These are phyloP conservation scores for Choiromyces venosus DNA, from an alignment of 495 filamentous ascomycete species.

Conservation along the genomic window DNA sequence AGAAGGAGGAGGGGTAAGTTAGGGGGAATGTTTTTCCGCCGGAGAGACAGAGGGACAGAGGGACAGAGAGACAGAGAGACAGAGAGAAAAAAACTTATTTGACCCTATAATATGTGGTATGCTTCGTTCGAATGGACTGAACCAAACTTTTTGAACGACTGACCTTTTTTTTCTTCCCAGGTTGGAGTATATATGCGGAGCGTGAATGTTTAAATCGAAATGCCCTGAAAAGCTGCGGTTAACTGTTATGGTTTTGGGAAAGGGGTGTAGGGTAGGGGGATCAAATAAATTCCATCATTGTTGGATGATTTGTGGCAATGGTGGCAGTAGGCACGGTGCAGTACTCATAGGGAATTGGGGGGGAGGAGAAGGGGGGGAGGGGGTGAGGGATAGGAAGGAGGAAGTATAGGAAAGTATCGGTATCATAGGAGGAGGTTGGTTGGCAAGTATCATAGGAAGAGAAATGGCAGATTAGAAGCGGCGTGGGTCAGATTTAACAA, in stretches of 20 bases:
- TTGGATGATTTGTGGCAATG: background rate
- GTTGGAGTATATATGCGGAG: background rate
- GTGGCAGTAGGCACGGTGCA: background rate
- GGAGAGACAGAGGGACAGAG: background rate
- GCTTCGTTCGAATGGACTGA: background rate
- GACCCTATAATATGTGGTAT: background rate
- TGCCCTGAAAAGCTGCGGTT: background rate
- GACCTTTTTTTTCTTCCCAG: background rate
- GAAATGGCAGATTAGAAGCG: background rate
- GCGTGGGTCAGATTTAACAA: conserved; percentile 7
- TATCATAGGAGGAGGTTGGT: no score
- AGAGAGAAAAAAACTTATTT: background rate
- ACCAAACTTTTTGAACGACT: background rate
- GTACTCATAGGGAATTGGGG: background rate
- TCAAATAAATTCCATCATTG: background rate
- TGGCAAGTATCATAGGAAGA: background rate
- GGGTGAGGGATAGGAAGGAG: background rate
- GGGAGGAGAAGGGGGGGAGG: background rate
- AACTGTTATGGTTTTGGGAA: background rate
- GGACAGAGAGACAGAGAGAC: no score
- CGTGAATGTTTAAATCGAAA: background rate
- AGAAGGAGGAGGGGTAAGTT: background rate
- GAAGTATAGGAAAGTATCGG: background rate
- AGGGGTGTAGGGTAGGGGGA: background rate
- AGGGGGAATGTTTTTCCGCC: conserved; percentile 2